These are phyloP conservation scores for Gremmenia infestans DNA, from an alignment of 2,329 filamentous ascomycete species.

Conservation along the genomic window DNA sequence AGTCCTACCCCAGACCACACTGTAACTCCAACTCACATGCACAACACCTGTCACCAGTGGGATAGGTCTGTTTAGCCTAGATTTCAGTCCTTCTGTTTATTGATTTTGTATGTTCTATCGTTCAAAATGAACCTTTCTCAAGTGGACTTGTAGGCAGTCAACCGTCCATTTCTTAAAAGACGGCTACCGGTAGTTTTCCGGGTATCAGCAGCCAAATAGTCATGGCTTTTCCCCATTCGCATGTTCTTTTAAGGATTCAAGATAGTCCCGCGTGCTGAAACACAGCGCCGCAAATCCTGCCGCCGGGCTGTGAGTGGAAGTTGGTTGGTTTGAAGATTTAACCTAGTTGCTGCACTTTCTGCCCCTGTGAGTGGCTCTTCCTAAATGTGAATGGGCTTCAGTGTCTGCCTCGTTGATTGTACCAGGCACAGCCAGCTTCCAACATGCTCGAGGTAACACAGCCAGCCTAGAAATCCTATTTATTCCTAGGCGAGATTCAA, in stretches of 20 bases:
- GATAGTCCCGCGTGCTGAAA: background rate
- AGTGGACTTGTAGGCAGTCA: background rate
- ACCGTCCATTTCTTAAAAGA: background rate
- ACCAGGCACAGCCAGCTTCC: background rate
- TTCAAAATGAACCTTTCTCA: background rate
- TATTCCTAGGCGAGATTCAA: background rate
- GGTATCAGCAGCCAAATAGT: background rate
- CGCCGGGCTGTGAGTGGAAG: background rate
- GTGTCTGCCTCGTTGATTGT: background rate
- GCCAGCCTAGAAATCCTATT: constrained; percentile 13
- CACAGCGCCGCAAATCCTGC: background rate
- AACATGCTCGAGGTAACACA: constrained; percentile 1
- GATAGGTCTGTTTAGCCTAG: background rate
- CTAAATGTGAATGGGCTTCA: background rate
- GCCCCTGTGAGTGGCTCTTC: background rate
- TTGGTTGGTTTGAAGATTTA: background rate
- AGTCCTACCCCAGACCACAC: background rate
- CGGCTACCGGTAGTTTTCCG: background rate
- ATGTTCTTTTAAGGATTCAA: background rate
- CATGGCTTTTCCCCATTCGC: no score
- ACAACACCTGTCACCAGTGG: background rate
- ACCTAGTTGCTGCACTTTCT: background rate
- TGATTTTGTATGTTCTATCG: background rate
- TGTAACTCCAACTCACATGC: background rate
- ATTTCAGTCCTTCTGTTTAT: background rate